Evolutionary conservation across 1,284 basidiomycete genomes (phyloP).

Genomic region (Cutaneotrichosporon cutaneum): DNA sequence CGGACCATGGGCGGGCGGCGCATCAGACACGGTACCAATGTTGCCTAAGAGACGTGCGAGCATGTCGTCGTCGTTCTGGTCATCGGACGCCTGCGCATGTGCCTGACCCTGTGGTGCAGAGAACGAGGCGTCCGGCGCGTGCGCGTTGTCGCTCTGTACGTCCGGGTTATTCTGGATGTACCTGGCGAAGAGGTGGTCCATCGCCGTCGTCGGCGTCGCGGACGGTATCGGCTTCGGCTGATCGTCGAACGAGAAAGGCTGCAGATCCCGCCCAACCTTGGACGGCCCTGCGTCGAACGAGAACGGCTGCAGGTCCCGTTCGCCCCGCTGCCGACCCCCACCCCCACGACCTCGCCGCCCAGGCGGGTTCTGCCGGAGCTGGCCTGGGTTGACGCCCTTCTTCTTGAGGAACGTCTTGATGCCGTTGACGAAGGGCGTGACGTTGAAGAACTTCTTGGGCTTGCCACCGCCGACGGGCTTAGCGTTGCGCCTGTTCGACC

Average conservation of each 20-base stretch:
- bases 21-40: slow-evolving; percentile 14
- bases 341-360: background rate
- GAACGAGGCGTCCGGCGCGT: slow-evolving; percentile 31
- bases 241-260: slow-evolving; percentile 42
- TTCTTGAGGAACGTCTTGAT: slow-evolving; percentile 44
- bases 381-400: slow-evolving; percentile 35
- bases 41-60: slow-evolving; percentile 38
- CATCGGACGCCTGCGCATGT: slow-evolving; percentile 21
- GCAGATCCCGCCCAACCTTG: slow-evolving; percentile 28
- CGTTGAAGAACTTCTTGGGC: slow-evolving; percentile 76
- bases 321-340: slow-evolving; percentile 4
- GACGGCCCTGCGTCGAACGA: slow-evolving; percentile 29
- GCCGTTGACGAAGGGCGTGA: slow-evolving; percentile 86
- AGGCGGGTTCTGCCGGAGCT: slow-evolving; percentile 2
- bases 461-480: slow-evolving; percentile 35
- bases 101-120: slow-evolving; percentile 35
- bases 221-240: background rate
- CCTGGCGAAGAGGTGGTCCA: slow-evolving; percentile 42
- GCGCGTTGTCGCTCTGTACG: slow-evolving; percentile 29
- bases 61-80: slow-evolving; percentile 37
- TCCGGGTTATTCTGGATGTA: slow-evolving; percentile 47
- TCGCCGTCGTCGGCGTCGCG: slow-evolving; percentile 23
- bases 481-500: slow-evolving; percentile 70
- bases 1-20: background rate
- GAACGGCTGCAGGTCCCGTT: slow-evolving; percentile 41